phyloP scores from a whole-genome alignment of 805 yeast species.

The Cyberlindnera veronae region DNA sequence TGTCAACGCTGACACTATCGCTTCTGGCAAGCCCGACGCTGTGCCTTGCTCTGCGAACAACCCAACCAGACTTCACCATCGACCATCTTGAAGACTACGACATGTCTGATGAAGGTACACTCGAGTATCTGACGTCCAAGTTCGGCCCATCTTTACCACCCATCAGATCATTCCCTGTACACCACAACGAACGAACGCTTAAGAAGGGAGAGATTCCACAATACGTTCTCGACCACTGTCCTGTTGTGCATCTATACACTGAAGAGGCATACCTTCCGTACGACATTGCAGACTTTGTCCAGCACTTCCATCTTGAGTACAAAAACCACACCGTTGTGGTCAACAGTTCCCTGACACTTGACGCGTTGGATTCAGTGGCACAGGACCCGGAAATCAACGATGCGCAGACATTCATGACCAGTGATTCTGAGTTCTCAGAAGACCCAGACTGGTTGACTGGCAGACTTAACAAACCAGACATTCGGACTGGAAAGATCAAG shows the following conservation, averaged over 20 bases:
- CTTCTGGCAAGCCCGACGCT: too few species aligned
- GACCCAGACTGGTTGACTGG: slow-evolving; percentile 91
- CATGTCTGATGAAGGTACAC: slow-evolving; percentile 5
- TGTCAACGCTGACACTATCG: too few species aligned
- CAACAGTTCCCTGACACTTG: slow-evolving; percentile 31
- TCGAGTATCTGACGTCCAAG: slow-evolving; percentile 8
- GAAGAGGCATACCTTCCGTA: slow-evolving; percentile 88
- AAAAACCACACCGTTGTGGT: slow-evolving; percentile 42
- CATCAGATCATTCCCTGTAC: slow-evolving; percentile 30
- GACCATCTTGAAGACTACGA: too few species aligned
- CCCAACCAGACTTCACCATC: too few species aligned
- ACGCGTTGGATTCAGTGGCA: slow-evolving; percentile 26
- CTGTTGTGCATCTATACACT: slow-evolving; percentile 79
- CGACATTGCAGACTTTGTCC: slow-evolving; percentile 67
- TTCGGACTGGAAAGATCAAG: slow-evolving; percentile 64
- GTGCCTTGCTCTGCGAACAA: too few species aligned
- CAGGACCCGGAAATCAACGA: slow-evolving; percentile 27
- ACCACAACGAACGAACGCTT: slow-evolving; percentile 34
- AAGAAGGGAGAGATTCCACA: slow-evolving; percentile 56
- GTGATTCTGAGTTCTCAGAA: slow-evolving; percentile 63
- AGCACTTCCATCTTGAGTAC: slow-evolving; percentile 57
- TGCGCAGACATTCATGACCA: slow-evolving; percentile 50
- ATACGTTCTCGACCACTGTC: slow-evolving; percentile 63
- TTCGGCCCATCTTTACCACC: slow-evolving; percentile 33
- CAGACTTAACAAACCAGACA: slow-evolving; percentile 56